Conservation (phyloP, 192 early-diverging fungal species). For the Haplosporangium gracile region DNA sequence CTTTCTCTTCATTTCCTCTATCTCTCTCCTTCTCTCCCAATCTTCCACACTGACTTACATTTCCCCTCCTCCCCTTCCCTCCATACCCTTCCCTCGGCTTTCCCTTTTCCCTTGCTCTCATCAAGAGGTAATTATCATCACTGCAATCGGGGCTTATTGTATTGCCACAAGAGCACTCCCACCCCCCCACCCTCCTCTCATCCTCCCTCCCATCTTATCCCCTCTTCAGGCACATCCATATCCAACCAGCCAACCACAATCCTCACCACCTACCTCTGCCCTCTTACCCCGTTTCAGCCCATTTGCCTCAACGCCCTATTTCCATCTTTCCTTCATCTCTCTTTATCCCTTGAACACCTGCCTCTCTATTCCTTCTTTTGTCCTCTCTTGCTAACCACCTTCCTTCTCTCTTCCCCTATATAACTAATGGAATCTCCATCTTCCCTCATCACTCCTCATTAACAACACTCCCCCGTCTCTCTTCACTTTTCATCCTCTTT, state of each 20-base stretch:
- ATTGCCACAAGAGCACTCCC: not conserved
- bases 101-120: not conserved
- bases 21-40: not conserved
- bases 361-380: not conserved
- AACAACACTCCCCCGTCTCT: not conserved
- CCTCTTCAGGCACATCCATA: not conserved
- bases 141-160: not conserved
- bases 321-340: no score
- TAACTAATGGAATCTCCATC: not conserved
- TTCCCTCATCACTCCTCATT: not conserved
- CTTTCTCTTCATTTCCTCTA: not conserved
- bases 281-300: slow-evolving; percentile 16
- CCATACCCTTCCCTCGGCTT: not conserved
- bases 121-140: not conserved
- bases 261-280: not conserved
- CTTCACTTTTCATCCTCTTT: not conserved
- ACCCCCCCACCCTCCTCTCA: not conserved
- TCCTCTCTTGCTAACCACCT: not conserved
- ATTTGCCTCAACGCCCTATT: slow-evolving; percentile 20
- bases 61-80: not conserved
- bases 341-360: no score
- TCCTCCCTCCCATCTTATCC: not conserved
- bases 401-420: not conserved
- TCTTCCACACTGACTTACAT: not conserved
- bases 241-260: not conserved